A percentile compares a stretch with the other conserved stretches of the same genome.
Evolutionary conservation across 441 rosid species (phyloP).

Genomic region (Adansonia grandidieri): DNA sequence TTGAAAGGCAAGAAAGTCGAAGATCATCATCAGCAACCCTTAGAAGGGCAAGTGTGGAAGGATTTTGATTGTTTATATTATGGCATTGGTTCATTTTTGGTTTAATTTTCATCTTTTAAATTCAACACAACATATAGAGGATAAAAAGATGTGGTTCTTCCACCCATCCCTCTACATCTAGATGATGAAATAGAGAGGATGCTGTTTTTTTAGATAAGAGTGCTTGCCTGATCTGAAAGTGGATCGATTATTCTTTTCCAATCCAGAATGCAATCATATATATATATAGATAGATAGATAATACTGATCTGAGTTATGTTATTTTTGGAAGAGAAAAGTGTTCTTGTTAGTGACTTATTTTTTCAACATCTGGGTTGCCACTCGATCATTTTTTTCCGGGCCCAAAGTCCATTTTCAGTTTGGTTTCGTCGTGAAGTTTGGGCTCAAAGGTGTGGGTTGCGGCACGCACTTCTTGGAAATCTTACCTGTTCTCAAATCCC

Average conservation of each 20-base stretch:
- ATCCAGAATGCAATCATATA: constrained; percentile 7
- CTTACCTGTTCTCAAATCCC: too few species aligned
- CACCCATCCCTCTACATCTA: constrained; percentile 33
- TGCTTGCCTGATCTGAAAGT: constrained; percentile 19
- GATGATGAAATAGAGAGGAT: constrained; percentile 41
- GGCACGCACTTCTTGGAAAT: too few species aligned
- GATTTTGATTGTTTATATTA: constrained; percentile 76
- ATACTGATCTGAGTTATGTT: too few species aligned
- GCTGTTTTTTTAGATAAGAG: constrained; percentile 61
- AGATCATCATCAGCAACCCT: constrained; percentile 64
- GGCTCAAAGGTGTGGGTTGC: too few species aligned
- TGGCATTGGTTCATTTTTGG: constrained; percentile 31
- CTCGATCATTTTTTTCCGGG: too few species aligned
- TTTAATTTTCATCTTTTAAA: constrained; percentile 23
- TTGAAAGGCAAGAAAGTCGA: constrained; percentile 68
- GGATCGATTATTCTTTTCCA: neutral
- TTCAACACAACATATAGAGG: constrained; percentile 52
- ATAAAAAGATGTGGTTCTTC: constrained; percentile 47
- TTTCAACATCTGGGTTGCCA: too few species aligned
- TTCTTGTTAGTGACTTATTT: too few species aligned
- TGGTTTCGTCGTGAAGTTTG: too few species aligned
- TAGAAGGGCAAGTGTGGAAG: constrained; percentile 84
- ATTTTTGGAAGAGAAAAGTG: too few species aligned
- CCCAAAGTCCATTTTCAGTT: too few species aligned
- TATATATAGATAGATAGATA: neutral